Evolutionary conservation across 169 alveolate genomes (phyloP), one percentile per base, ranked within the genome.

Genomic region (Babesia ovata): DNA sequence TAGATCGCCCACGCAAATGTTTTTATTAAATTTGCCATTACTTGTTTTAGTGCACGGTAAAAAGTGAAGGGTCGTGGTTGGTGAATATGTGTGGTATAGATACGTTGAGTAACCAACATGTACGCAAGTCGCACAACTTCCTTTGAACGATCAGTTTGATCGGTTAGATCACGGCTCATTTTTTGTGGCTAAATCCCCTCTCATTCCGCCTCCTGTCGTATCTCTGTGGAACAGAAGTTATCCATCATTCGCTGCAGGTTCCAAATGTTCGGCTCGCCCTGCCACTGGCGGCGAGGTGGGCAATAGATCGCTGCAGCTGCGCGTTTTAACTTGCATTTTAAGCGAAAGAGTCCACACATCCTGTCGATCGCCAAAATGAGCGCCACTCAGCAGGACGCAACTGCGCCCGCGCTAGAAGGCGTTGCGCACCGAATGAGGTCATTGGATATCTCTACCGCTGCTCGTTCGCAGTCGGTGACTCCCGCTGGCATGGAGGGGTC

Each of bases 401-500:
- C 14, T 21, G 36, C 22, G 4, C 42, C 36, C 14, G 39, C 1
- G 71, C 57, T 13, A 1, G 71, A 62, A 8, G 24, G 59, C 24
- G 39, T 13, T 9, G 33, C 24, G 29, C 71, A 33, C 19, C 71
- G 58, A 62, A 36, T 62, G 17, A 26, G 58, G n/a, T 62, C 71
- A 6, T 12, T 62, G 53, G 71, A 56, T 0, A 17, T 62, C 29
- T 62, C 71, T 16, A 62, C 6, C 39, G 3, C 28, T 21, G 24
- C 24, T 2, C 24, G 14, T 0, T 10, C 53, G 2, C 57, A 62
- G 17, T 42, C 7, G 22, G 3, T 29, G 44, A 0, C 71, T 0
- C 12, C 53, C 21, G 2, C 36, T 12, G n/a, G 29, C 36, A 57
- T 4, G 26, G 71, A 44, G 19, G 29, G 17, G 24, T 3, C 19